Evolutionary conservation across 805 yeast species (phyloP), one percentile per base, ranked within the genome.

Genomic region (Yamadazyma takamatsuzukensis): DNA sequence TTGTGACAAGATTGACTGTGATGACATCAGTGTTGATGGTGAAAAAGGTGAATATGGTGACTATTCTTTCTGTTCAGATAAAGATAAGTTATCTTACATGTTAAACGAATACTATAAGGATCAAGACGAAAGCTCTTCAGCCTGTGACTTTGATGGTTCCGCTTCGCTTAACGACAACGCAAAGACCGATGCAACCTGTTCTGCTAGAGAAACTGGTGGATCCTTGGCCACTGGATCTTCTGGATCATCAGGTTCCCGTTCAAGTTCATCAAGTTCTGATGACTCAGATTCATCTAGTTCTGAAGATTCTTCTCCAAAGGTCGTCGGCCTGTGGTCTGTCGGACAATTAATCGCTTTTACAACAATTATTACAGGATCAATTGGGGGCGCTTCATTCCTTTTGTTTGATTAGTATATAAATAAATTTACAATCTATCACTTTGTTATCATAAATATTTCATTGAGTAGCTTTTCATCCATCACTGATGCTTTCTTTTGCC

Each of bases 401-500:
- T 44, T 63, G 18, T 43, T 43, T 26, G 41, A 36, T 39, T 39
- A 35, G 25, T 19, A 19, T 8, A 11, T 19, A 19, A n/a, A n/a
- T n/a, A n/a, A n/a, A n/a, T n/a, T n/a, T n/a, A n/a, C n/a, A 19
- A 8, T 19, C 11, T 19, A 3, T 42, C 55, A 65, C 41, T 68
- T 72, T 17, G 82, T 67, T 29, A 88, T 76, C 97, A 90, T 90
- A 53, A 90, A 85, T 37, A 90, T 90, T 59, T 90, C 97, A 47
- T 85, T 87, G 41, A 90, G 70, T 10, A 96, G 88, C 55, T 86
- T 80, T 2, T 83, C 73, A 54, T 90, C 97, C 79, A 83, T 76
- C 0, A 89, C 87, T 1, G 97, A 90, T 8, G 95, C 93, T 48
- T 93, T 74, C 55, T 90, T 90, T 56, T 88, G 95, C 44, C 73